A percentile compares a stretch with the other conserved stretches of the same genome.
Evolutionary conservation across 257 asterid genomes (phyloP).

Genomic region (Leptodermis oblonga): DNA sequence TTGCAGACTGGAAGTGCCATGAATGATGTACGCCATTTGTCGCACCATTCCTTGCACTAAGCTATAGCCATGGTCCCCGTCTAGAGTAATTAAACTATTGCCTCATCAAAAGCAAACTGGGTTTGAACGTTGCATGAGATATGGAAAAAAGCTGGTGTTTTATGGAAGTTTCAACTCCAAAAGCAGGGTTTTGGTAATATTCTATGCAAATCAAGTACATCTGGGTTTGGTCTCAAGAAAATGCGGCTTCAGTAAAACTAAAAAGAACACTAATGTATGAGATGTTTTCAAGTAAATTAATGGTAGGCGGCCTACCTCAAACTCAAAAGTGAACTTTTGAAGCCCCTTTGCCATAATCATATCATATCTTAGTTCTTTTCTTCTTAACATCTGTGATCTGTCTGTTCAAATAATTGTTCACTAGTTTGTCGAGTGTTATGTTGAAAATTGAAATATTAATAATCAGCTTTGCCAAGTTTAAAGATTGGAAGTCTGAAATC

Average conservation of each 20-base stretch:
- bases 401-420: too few relatives aligned
- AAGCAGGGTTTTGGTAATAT: not conserved
- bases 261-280: not conserved
- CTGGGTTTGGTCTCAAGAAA: conserved; percentile 38
- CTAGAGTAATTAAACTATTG: too few relatives aligned
- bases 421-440: too few relatives aligned
- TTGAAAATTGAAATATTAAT: too few relatives aligned
- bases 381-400: conserved; percentile 7
- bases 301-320: conserved; percentile 1
- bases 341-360: not conserved
- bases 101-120: too few relatives aligned
- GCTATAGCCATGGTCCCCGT: conserved; percentile 19
- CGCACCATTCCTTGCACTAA: not conserved
- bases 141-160: not conserved
- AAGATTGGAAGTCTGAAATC: too few relatives aligned
- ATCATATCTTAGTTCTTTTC: too few relatives aligned
- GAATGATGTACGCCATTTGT: conserved; percentile 4
- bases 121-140: too few relatives aligned
- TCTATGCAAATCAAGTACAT: conserved; percentile 21
- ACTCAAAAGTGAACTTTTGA: not conserved
- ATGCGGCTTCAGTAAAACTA: conserved; percentile 21
- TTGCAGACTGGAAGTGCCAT: not conserved
- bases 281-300: conserved; percentile 8
- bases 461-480: too few relatives aligned
- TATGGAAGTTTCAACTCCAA: conserved; percentile 10